A percentile compares a stretch with the other conserved stretches of the same genome.
Evolutionary conservation across 352 stramenopile genomes (phyloP).

Genomic region (Pelagophyceae sp.): DNA sequence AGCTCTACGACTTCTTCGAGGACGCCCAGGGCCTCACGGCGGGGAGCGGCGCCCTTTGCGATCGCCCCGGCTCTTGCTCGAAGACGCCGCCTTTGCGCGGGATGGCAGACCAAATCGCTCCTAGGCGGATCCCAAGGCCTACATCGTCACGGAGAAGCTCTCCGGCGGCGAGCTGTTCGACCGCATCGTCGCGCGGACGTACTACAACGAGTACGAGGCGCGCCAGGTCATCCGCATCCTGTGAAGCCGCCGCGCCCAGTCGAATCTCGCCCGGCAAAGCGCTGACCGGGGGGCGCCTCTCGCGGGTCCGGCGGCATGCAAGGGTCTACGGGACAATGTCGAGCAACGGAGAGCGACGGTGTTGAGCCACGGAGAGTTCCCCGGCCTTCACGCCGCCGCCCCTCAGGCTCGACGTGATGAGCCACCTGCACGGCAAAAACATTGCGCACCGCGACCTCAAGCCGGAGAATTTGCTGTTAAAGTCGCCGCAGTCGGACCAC

Average conservation of each 20-base stretch:
- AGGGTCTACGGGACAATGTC: too few relatives aligned
- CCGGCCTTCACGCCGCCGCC: neutral
- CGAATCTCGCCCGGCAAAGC: too few relatives aligned
- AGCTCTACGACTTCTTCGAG: constrained; percentile 16
- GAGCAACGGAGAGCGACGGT: neutral
- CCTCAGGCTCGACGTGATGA: constrained; percentile 35
- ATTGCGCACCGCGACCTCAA: constrained; percentile 48
- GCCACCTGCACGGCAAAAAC: constrained; percentile 34
- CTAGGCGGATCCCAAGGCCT: constrained; percentile 41
- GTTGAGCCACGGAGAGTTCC: neutral
- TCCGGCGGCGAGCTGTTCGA: constrained; percentile 78
- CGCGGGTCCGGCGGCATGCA: too few relatives aligned
- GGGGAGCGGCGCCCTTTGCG: neutral
- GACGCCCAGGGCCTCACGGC: too few relatives aligned
- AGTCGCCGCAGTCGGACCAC: constrained; percentile 62
- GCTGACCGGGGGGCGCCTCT: too few relatives aligned
- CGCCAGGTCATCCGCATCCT: constrained; percentile 36
- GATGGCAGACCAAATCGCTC: neutral
- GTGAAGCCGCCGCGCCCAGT: too few relatives aligned
- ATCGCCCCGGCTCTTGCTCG: neutral
- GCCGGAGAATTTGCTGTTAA: constrained; percentile 56
- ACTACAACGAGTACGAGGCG: constrained; percentile 75
- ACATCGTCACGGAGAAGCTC: constrained; percentile 85
- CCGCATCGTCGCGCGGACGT: constrained; percentile 66
- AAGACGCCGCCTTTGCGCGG: too few relatives aligned